Evolutionary conservation across 108 stramenopile genomes (phyloP).

Genomic region (Skeletonema grethae): DNA sequence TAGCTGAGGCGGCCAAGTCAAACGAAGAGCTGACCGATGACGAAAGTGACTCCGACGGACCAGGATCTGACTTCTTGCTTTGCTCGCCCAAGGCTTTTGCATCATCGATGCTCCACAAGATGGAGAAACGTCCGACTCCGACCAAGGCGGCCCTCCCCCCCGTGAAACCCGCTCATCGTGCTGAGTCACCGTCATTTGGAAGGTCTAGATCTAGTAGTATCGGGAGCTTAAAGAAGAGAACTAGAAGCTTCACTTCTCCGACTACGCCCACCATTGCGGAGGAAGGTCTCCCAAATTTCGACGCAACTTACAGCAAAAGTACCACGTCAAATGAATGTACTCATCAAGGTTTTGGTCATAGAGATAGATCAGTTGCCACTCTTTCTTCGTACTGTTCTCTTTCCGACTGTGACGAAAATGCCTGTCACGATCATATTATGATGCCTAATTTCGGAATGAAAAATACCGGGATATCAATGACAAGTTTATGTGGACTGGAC

Average conservation of each 20-base stretch:
- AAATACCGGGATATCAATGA: slow-evolving; percentile 16
- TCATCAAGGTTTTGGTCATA: not conserved
- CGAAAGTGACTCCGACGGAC: slow-evolving; percentile 28
- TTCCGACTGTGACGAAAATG: slow-evolving; percentile 13
- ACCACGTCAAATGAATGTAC: not conserved
- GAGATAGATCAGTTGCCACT: slow-evolving; percentile 9
- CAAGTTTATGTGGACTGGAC: slow-evolving; percentile 30
- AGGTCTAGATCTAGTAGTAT: not conserved
- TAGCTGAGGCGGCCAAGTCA: slow-evolving; percentile 34
- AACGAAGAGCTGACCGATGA: slow-evolving; percentile 41
- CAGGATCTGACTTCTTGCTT: slow-evolving; percentile 24
- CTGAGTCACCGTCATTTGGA: slow-evolving; percentile 14
- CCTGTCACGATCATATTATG: not conserved
- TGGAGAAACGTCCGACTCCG: not conserved
- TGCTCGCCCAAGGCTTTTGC: slow-evolving; percentile 7
- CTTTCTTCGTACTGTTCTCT: slow-evolving; percentile 14
- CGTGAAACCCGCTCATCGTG: not conserved
- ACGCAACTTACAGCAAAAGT: not conserved
- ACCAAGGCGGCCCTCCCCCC: not conserved
- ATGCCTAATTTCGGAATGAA: not conserved
- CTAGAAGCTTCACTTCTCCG: slow-evolving; percentile 1
- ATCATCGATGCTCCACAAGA: not conserved
- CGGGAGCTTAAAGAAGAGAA: not conserved
- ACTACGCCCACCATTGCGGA: slow-evolving; percentile 11
- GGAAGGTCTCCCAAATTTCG: not conserved